phyloP scores from a whole-genome alignment of 2,329 filamentous ascomycete genomes.

The Aspergillus arachidicola region DNA sequence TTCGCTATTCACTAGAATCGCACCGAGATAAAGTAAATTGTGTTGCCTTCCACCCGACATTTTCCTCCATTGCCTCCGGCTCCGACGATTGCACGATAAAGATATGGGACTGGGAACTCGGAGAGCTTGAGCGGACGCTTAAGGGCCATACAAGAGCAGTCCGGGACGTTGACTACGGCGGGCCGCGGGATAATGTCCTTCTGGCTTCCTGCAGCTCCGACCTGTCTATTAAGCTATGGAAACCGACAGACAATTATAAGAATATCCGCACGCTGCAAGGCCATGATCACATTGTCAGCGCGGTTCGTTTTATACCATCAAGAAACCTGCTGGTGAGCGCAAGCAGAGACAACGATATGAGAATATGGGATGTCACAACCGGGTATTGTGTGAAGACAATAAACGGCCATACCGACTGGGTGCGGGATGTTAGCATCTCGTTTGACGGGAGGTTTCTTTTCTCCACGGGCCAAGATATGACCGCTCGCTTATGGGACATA shows the following conservation, averaged over 20 bases:
- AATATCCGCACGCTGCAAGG: slow-evolving; percentile 89
- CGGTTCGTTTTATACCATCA: slow-evolving; percentile 83
- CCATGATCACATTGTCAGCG: slow-evolving; percentile 89
- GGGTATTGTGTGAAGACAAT: slow-evolving; percentile 93
- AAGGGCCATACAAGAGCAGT: slow-evolving; percentile 92
- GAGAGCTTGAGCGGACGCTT: slow-evolving; percentile 84
- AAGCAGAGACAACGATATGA: slow-evolving; percentile 79
- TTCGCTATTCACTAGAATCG: slow-evolving; percentile 79
- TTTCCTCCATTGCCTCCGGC: slow-evolving; percentile 85
- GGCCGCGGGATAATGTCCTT: slow-evolving; percentile 75
- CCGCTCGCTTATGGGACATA: slow-evolving; percentile 82
- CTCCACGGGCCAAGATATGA: slow-evolving; percentile 81
- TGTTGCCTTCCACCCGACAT: slow-evolving; percentile 89
- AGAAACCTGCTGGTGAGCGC: slow-evolving; percentile 85
- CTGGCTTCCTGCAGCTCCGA: slow-evolving; percentile 85
- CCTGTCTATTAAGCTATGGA: slow-evolving; percentile 93
- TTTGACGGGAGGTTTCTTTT: slow-evolving; percentile 81
- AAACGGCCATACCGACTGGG: slow-evolving; percentile 83
- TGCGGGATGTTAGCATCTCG: slow-evolving; percentile 83
- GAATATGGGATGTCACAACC: slow-evolving; percentile 91
- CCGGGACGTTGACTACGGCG: slow-evolving; percentile 86
- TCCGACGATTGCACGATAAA: slow-evolving; percentile 94
- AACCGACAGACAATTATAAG: slow-evolving; percentile 89
- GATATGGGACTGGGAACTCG: slow-evolving; percentile 95
- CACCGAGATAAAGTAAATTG: slow-evolving; percentile 81